phyloP scores from a whole-genome alignment of 23 red algal species.

The Agarophyton chilense region DNA sequence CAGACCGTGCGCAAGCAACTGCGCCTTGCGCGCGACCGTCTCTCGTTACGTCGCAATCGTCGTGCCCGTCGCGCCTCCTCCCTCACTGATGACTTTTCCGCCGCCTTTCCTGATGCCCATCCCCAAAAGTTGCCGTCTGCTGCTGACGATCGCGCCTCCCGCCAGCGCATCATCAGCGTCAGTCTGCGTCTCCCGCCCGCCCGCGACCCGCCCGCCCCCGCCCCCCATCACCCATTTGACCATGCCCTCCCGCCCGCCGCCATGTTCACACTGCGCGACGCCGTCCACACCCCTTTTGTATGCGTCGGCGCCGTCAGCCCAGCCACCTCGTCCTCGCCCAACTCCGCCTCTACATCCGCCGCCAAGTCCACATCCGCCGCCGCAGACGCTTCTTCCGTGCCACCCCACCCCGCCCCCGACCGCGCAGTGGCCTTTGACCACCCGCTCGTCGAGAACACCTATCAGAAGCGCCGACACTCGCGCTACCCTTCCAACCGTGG shows the following conservation, averaged over 20 bases:
- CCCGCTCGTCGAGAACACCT: neutral
- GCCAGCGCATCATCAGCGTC: conserved; percentile 69
- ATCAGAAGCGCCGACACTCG: conserved; percentile 1
- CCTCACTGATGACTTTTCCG: neutral
- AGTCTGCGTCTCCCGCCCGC: conserved; percentile 54
- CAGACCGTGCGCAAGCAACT: conserved; percentile 34
- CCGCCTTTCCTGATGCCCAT: neutral
- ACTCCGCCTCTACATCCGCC: too few relatives aligned
- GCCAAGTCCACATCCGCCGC: too few relatives aligned
- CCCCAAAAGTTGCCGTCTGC: conserved; percentile 4
- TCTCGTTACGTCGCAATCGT: neutral
- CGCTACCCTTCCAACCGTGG: conserved; percentile 21
- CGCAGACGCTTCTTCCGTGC: neutral
- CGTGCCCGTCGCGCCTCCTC: neutral
- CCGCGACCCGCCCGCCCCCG: conserved; percentile 9
- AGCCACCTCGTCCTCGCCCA: neutral
- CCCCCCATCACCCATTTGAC: conserved; percentile 64
- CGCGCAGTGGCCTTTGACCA: conserved; percentile 5
- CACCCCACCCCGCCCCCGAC: neutral
- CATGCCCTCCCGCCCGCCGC: conserved; percentile 51
- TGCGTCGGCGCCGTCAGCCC: conserved; percentile 66
- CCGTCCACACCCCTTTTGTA: conserved; percentile 59
- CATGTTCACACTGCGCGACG: conserved; percentile 37
- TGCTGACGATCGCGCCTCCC: neutral
- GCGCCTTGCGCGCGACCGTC: conserved; percentile 1